Evolutionary conservation across 371 early-diverging fungal species (phyloP).

Genomic region (Basidiobolus meristosporus): DNA sequence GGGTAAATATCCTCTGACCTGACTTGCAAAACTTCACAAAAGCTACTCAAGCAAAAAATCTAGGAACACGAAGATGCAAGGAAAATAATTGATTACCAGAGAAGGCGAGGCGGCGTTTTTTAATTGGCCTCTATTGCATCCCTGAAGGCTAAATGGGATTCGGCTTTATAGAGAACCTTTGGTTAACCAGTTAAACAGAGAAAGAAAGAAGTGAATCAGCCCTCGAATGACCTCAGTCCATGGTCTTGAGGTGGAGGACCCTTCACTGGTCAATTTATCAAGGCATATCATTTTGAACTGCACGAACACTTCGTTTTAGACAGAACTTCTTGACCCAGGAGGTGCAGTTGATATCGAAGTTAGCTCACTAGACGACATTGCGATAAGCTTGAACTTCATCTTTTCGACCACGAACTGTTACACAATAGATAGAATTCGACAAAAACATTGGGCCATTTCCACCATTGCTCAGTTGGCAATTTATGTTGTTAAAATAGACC

Average conservation of each 20-base stretch:
- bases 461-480: no score
- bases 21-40: no score
- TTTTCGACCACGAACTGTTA: slow-evolving; percentile 4
- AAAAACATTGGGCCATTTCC: no score
- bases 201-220: slow-evolving; percentile 38
- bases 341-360: slow-evolving; percentile 39
- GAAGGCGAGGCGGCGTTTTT: slow-evolving; percentile 31
- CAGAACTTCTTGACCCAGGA: slow-evolving; percentile 33
- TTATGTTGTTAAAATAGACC: no score
- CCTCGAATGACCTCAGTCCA: slow-evolving; percentile 9
- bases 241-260: no score
- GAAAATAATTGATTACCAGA: slow-evolving; percentile 32
- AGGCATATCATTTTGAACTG: no score
- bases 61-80: slow-evolving; percentile 27
- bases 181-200: no score
- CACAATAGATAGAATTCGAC: no score
- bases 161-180: slow-evolving; percentile 23
- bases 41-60: no score
- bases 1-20: no score
- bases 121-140: slow-evolving; percentile 12
- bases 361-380: slow-evolving; percentile 40
- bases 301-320: no score
- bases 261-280: no score
- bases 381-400: slow-evolving; percentile 19
- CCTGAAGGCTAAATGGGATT: slow-evolving; percentile 27